Evolutionary conservation across 1,284 basidiomycete species (phyloP), one percentile per base, ranked within the genome.

Genomic region (Psilocybe mexicana): DNA sequence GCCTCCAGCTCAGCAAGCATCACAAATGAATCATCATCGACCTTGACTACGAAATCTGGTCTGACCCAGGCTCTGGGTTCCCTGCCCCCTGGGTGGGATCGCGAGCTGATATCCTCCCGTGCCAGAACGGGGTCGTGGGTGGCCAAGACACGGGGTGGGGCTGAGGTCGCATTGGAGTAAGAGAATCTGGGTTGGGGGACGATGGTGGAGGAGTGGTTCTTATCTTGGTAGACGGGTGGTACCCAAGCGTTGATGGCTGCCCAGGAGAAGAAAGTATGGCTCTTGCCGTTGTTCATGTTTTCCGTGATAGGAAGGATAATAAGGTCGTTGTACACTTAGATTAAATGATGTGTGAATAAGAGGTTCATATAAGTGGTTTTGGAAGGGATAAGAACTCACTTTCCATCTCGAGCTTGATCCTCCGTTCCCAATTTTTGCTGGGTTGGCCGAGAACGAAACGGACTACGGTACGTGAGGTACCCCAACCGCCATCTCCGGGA

Each of bases 241-340:
- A 98, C 93, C 78, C 92, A 96, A 6, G 95, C 96, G 67, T 94
- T 88, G 67, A 89, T 84, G 40, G 93, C 85, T 3, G 96, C 94
- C 94, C 94, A 96, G 23, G 83, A 83, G 73, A 95, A 93, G 76
- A 87, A 95, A 18, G 87, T 83, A 67, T 92, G 82, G 3, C 89
- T 90, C 74, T 97, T 98, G 55, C 94, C 93, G 50, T 82, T 75
- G 72, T 96, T 96, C 93, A 96, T 95, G 73, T 96, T 96, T 74
- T 97, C 95, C 10, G 83, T 67, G 52, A 90, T 84, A 44, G 94
- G 92, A 52, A 96, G 81, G 56, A 96, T 83, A 58, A 96, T 79
- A 58, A 96, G 88, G 70, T 96, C 94, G 67, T 95, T 93, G 75
- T 92, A 97, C 66, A 87, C 93, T 92, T 33, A 51, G 28, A 54